Conservation (phyloP, 768 basidiomycete genomes). For the Hericium coralloides region DNA sequence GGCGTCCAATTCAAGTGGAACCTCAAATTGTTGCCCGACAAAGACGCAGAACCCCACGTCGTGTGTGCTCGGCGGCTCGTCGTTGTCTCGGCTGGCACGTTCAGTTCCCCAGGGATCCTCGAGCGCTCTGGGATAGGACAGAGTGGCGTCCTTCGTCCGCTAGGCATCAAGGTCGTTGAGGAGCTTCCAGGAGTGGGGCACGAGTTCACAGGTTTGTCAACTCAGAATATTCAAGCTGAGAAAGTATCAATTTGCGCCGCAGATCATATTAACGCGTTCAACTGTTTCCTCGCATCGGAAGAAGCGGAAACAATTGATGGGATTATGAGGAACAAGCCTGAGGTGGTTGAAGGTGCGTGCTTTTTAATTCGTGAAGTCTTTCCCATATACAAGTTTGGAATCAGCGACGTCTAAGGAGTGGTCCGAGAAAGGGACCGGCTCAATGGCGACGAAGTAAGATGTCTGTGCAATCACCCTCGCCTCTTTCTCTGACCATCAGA, state of each 20-base stretch:
- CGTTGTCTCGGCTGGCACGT: conserved; percentile 30
- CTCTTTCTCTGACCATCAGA: neutral
- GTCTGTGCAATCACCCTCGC: no score
- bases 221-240: neutral
- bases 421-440: conserved; percentile 31
- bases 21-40: conserved; percentile 15
- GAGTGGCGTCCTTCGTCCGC: conserved; percentile 18
- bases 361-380: neutral
- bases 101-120: conserved; percentile 41
- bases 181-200: conserved; percentile 36
- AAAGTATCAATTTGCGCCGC: neutral
- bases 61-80: conserved; percentile 28
- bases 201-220: conserved; percentile 27
- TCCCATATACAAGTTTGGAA: conserved; percentile 5
- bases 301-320: conserved; percentile 16
- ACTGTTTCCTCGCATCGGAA: conserved; percentile 14
- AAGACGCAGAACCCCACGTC: neutral
- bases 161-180: conserved; percentile 22
- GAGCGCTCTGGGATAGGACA: conserved; percentile 42
- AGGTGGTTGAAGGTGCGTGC: conserved; percentile 13
- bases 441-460: conserved; percentile 46
- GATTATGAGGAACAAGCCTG: conserved; percentile 8
- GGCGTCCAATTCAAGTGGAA: conserved; percentile 30
- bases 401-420: conserved; percentile 26
- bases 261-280: conserved; percentile 14